Conservation (phyloP, 352 stramenopile genomes). For the Phytophthora megakarya region DNA sequence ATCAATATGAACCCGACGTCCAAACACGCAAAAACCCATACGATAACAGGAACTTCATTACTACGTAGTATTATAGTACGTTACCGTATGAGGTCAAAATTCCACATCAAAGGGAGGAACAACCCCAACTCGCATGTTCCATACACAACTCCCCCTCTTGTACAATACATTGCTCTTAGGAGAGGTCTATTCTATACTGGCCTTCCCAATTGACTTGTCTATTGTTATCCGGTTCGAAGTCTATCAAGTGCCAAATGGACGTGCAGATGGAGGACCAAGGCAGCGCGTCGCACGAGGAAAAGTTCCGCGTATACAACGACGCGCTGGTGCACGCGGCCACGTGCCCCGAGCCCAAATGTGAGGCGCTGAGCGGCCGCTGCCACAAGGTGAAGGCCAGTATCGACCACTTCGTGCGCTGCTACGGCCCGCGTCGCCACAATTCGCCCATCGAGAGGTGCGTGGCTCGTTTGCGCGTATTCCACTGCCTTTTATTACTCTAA, state of each 20-base stretch:
- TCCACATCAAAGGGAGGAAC: too few species aligned
- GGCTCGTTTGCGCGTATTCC: neutral
- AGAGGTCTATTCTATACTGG: too few species aligned
- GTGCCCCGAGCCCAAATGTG: conserved; percentile 63
- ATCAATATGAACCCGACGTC: conserved; percentile 35
- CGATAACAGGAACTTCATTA: too few species aligned
- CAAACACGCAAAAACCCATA: too few species aligned
- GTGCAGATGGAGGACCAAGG: conserved; percentile 45
- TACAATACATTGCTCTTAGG: too few species aligned
- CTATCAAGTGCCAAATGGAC: conserved; percentile 40
- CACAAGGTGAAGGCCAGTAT: conserved; percentile 90
- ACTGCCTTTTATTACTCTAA: neutral
- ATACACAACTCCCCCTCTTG: too few species aligned
- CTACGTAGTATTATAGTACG: too few species aligned
- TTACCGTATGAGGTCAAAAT: too few species aligned
- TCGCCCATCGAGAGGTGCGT: conserved; percentile 81
- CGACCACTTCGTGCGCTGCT: conserved; percentile 88
- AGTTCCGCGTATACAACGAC: conserved; percentile 88
- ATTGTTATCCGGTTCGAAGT: neutral
- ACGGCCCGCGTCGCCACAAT: conserved; percentile 65
- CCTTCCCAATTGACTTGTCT: too few species aligned
- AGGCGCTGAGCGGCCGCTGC: conserved; percentile 65
- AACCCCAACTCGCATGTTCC: too few species aligned
- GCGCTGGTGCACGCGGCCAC: conserved; percentile 74
- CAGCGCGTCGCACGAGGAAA: conserved; percentile 66